Conservation (phyloP, 2,329 filamentous ascomycete genomes). For the Monosporascus sp. region DNA sequence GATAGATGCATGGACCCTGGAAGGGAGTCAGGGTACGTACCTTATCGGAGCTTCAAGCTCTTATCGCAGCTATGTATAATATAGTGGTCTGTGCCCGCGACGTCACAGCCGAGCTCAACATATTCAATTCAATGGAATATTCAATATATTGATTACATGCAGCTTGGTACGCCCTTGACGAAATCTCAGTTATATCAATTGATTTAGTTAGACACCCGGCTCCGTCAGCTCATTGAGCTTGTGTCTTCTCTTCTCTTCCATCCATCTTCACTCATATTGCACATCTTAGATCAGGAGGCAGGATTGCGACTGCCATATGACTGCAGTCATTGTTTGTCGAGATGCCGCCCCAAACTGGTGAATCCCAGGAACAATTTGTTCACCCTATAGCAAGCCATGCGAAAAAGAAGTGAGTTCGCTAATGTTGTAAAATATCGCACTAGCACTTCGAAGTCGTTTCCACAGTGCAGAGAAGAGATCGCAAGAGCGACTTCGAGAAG, state of each 20-base stretch:
- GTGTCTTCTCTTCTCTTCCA: not conserved
- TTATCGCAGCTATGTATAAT: not conserved
- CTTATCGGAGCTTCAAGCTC: not conserved
- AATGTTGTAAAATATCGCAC: not conserved
- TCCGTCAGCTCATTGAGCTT: no score
- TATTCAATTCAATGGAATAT: not conserved
- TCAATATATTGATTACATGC: no score
- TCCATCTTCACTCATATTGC: no score
- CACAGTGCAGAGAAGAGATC: not conserved
- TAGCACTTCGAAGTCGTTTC: no score
- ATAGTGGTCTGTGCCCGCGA: not conserved
- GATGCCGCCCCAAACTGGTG: slow-evolving; percentile 16
- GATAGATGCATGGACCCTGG: not conserved
- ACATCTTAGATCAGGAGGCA: no score
- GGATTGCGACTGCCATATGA: not conserved
- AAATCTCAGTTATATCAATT: no score
- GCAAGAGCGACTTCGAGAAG: not conserved
- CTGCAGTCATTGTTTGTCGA: not conserved
- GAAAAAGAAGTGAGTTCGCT: slow-evolving; percentile 23
- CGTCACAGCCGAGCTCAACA: not conserved
- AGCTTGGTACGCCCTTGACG: no score
- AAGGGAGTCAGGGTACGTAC: not conserved
- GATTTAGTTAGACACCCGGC: not conserved
- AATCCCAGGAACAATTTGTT: slow-evolving; percentile 15
- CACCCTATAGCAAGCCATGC: slow-evolving; percentile 26